Percentiles rank a stretch among this genome's conserved stretches.
These are phyloP conservation scores for Debaryomyces sp. DNA, from an alignment of 1,139 yeast species.

Conservation along the genomic window DNA sequence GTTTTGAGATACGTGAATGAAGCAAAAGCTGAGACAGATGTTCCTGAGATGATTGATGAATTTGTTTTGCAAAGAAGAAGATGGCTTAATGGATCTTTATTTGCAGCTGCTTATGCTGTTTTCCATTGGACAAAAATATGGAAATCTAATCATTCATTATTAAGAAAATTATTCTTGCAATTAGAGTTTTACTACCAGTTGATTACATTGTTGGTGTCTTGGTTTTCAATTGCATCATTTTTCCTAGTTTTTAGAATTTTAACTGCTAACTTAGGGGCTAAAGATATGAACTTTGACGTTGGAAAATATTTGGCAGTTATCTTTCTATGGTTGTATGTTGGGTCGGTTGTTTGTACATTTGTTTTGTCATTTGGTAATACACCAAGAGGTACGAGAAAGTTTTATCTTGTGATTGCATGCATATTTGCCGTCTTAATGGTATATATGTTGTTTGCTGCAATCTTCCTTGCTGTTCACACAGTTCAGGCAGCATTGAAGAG, in stretches of 20 bases:
- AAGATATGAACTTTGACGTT: slow-evolving; percentile 46
- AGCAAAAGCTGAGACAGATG: slow-evolving; percentile 84
- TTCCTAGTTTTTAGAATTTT: slow-evolving; percentile 71
- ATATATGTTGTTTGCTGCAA: slow-evolving; percentile 67
- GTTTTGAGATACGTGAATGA: slow-evolving; percentile 70
- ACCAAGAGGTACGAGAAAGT: slow-evolving; percentile 49
- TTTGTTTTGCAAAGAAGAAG: slow-evolving; percentile 78
- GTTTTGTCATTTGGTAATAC: slow-evolving; percentile 53
- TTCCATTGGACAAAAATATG: slow-evolving; percentile 73
- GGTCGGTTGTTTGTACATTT: slow-evolving; percentile 45
- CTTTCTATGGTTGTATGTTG: slow-evolving; percentile 47
- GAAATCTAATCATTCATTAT: slow-evolving; percentile 65
- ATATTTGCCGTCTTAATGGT: slow-evolving; percentile 50
- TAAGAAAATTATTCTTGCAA: slow-evolving; percentile 64
- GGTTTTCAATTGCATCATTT: slow-evolving; percentile 80
- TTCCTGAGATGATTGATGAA: slow-evolving; percentile 73
- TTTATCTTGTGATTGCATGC: slow-evolving; percentile 44
- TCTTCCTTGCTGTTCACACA: slow-evolving; percentile 79
- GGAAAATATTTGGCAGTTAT: slow-evolving; percentile 47
- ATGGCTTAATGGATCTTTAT: slow-evolving; percentile 85
- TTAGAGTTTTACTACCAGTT: slow-evolving; percentile 73
- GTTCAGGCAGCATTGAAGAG: slow-evolving; percentile 42
- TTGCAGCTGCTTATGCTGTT: slow-evolving; percentile 77
- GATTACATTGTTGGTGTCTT: slow-evolving; percentile 66
- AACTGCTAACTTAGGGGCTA: slow-evolving; percentile 56